Evolutionary conservation across 2,329 filamentous ascomycete genomes (phyloP).

Genomic region (Scortechinia acanthostroma): DNA sequence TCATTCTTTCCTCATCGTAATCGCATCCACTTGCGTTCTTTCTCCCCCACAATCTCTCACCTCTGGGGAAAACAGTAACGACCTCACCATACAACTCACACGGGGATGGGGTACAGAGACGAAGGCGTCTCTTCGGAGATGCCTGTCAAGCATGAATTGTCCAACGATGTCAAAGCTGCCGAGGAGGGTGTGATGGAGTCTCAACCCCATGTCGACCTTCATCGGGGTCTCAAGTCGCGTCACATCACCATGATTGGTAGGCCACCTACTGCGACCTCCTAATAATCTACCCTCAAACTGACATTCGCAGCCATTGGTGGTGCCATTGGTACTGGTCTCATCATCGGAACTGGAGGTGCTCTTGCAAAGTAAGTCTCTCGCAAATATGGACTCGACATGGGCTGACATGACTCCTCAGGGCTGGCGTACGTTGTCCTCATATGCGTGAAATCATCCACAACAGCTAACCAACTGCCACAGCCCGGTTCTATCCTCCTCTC

Average conservation of each 20-base stretch:
- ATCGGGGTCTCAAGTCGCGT: not conserved
- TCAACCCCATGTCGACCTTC: not conserved
- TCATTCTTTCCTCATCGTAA: too few species aligned
- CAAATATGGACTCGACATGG: conserved; percentile 3
- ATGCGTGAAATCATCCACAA: not conserved
- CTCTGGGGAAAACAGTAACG: too few species aligned
- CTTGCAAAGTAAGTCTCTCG: conserved; percentile 35
- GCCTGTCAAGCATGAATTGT: not conserved
- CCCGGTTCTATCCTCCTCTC: conserved; percentile 67
- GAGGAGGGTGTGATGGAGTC: not conserved
- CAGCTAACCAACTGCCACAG: conserved; percentile 17
- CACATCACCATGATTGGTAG: conserved; percentile 1
- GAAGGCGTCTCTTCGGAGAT: not conserved
- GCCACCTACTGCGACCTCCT: not conserved
- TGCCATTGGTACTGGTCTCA: conserved; percentile 68
- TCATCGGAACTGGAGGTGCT: conserved; percentile 58
- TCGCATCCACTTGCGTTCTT: too few species aligned
- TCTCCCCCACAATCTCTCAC: too few species aligned
- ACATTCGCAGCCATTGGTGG: conserved; percentile 53
- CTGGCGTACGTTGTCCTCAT: conserved; percentile 9
- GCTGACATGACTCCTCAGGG: not conserved
- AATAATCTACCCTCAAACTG: not conserved
- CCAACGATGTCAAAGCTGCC: not conserved
- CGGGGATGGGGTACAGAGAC: too few species aligned
- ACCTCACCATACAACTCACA: too few species aligned